Base-by-base conservation (phyloP, 192 early-diverging fungal genomes). In the Spinellus fusiger region DNA sequence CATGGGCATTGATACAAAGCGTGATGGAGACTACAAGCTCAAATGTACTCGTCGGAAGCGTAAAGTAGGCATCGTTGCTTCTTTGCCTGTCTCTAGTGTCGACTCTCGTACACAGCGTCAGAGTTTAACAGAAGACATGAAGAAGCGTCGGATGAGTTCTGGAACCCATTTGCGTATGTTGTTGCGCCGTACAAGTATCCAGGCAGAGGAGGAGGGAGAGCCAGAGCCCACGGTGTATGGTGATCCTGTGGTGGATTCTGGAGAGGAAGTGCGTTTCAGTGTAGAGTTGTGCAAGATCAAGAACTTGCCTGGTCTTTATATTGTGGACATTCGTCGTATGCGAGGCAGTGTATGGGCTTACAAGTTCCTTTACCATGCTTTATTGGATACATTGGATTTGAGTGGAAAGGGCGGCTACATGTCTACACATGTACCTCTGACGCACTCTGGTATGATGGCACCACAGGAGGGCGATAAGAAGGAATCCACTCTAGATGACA, bases 231-330 rank as follows among this genome's bases (percentile, higher is more conserved):
- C 79, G 4, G 50, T 83, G 5, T 83, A 85, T 38, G 83, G 83
- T 1, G 81, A 85, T 47, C 69, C 74, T 16, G 23, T 63, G 1
- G 63, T 80, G 27, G 84, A 85, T 63, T 72, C 74, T 9, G 86
- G 87, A 22, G 92, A 89, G 25, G 93, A 96, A 74, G 83, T 98
- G 22, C 85, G 87, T 32, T 86, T 96, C 72, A 81, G 85, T 15
- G 84, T 98, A 23, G 93, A 95, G 79, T 66, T 98, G 32, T 93
- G 93, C 71, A 83, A 82, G 64, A 89, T 98, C 71, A 92, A 93
- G 78, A 95, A 96, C 62, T 66, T 98, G 37, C 83, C 80, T 64
- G 83, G 83, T 32, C 66, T 91, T 27, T 88, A 86, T 54, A 88
- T 86, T 49, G 89, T 91, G 32, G 84, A 87, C 59, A 74, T 91